phyloP scores from a whole-genome alignment of 2,329 filamentous ascomycete genomes.

The Penicillium brasilianum region DNA sequence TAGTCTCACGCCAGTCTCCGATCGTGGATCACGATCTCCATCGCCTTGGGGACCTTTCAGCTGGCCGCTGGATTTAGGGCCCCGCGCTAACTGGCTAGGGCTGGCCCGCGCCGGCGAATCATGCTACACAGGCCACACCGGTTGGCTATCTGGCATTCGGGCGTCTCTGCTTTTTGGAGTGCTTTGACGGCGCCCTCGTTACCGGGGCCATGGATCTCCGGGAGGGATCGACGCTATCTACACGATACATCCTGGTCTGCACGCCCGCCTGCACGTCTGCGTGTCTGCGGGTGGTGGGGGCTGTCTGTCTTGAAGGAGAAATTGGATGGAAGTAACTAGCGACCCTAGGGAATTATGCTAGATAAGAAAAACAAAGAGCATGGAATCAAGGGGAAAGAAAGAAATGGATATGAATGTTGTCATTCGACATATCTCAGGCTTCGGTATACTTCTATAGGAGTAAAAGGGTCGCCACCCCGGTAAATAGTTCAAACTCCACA shows the following conservation, averaged over 20 bases:
- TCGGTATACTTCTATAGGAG: background rate
- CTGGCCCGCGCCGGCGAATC: conserved; percentile 18
- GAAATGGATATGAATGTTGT: background rate
- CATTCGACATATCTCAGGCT: background rate
- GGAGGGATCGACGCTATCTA: conserved; percentile 15
- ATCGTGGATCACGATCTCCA: conserved; percentile 13
- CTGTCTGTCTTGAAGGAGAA: background rate
- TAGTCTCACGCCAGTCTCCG: background rate
- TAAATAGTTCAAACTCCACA: background rate
- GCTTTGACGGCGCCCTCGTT: conserved; percentile 16
- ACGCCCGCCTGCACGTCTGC: background rate
- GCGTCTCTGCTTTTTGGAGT: background rate
- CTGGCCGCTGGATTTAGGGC: conserved; percentile 20
- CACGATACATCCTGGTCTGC: background rate
- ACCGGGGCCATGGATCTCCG: conserved; percentile 19
- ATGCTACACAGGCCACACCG: conserved; percentile 1
- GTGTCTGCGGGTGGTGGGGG: background rate
- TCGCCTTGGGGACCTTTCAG: conserved; percentile 13
- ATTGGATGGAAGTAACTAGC: background rate
- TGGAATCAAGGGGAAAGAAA: background rate
- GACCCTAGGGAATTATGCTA: background rate
- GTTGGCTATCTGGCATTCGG: conserved; percentile 22
- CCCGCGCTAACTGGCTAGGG: conserved; percentile 18
- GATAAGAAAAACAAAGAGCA: no score
- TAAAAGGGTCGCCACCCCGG: background rate